Evolutionary conservation across 1,139 yeast genomes (phyloP), one percentile per base, ranked within the genome.

Genomic region (Sugiyamaella castrensis): DNA sequence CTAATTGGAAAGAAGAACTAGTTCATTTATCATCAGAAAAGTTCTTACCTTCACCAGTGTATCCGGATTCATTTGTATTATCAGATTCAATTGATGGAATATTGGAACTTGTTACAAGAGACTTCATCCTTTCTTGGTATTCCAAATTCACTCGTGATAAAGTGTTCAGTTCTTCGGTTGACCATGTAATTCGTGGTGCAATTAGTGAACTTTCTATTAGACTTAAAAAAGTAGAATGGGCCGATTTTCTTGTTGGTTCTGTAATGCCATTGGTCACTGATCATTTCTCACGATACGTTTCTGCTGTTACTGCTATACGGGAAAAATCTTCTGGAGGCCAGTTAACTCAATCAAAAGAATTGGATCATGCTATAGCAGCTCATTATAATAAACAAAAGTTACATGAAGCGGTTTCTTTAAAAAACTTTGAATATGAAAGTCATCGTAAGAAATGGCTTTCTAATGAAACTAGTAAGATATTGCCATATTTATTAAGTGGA

Each of bases 101-200:
- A 8, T 67, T 84, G 1, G 72, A 73, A 33, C 65, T 77, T 26
- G 70, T 87, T 1, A 57, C 84, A 1, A 64, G 78, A 10, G 85
- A 82, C 55, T 88, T 85, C 63, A 74, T 89, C 1, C 64, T 69
- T 38, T 64, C 79, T 2, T 89, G 97, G 97, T 87, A 72, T 58
- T 54, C 61, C 2, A 68, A 69, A 12, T 73, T 84, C 7, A 76
- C 86, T 0, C 50, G 63, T 0, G 76, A 78, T 43, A 55, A 66
- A 1, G 60, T 73, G 4, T 86, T 89, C 57, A 79, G 82, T 5
- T 72, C 75, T 1, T 76, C 77, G 34, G 71, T 88, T 4, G 76
- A 74, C 37, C 47, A 61, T 0, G 78, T 81, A 46, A 62, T 89
- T 28, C 70, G 76, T 8, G 54, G 58, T 2, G 76, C 79, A 0